Conservation (phyloP, 257 asterid genomes). For the Capsicum baccatum region DNA sequence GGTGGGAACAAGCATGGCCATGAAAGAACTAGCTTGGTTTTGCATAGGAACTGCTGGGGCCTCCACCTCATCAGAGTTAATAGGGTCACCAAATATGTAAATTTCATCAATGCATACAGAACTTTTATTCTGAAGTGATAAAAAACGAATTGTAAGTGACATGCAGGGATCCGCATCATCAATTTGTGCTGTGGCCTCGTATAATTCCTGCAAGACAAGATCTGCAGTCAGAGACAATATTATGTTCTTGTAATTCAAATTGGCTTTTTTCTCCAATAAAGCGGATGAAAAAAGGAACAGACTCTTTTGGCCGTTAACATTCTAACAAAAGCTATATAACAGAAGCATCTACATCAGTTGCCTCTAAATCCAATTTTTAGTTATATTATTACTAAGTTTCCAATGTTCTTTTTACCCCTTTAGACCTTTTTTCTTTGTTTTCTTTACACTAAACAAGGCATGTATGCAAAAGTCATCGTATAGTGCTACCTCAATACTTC, state of each 20-base stretch:
- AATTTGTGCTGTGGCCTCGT: conserved; percentile 95
- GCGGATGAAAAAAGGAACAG: not conserved
- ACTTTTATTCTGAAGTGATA: conserved; percentile 81
- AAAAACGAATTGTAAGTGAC: conserved; percentile 70
- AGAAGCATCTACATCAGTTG: not conserved
- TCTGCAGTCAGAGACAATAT: conserved; percentile 15
- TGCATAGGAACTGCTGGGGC: conserved; percentile 48
- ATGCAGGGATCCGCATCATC: conserved; percentile 77
- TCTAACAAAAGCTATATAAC: not conserved
- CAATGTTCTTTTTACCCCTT: conserved; percentile 6
- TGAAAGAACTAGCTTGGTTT: conserved; percentile 62
- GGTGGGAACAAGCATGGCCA: conserved; percentile 92
- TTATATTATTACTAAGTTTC: not conserved
- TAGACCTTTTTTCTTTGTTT: conserved; percentile 32
- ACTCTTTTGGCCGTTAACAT: not conserved
- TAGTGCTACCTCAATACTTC: conserved; percentile 43
- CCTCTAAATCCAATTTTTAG: not conserved
- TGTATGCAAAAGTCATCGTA: not conserved
- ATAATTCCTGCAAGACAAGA: conserved; percentile 62
- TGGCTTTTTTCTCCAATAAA: conserved; percentile 41
- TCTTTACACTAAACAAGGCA: conserved; percentile 12
- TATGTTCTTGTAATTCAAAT: not conserved
- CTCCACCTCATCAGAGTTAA: conserved; percentile 54
- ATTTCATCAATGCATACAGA: conserved; percentile 72
- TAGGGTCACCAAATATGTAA: conserved; percentile 67